Conservation (phyloP, 1,139 yeast species). For the Nakaseomyces sp. region DNA sequence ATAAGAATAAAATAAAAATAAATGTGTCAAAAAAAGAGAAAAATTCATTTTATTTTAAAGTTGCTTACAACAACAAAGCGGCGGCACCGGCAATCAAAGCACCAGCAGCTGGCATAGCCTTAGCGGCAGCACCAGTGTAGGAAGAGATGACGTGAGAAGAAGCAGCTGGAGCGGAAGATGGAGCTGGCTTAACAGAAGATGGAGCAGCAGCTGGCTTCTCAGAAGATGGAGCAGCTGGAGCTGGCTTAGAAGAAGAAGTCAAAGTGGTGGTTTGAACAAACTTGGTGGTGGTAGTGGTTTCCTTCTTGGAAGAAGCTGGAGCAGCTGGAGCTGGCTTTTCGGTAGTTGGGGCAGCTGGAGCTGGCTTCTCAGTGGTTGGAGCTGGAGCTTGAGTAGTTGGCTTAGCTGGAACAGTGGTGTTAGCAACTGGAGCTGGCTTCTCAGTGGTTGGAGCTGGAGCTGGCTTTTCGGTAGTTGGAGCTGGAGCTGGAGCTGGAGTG, state of each 20-base stretch:
- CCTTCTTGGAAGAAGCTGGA: slow-evolving; percentile 6
- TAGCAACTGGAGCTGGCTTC: slow-evolving; percentile 4
- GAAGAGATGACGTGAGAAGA: slow-evolving; percentile 17
- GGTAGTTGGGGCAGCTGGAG: slow-evolving; percentile 10
- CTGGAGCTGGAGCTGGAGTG: slow-evolving; percentile 8
- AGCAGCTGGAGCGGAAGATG: slow-evolving; percentile 11
- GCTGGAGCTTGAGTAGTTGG: slow-evolving; percentile 5
- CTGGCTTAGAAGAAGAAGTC: slow-evolving; percentile 7
- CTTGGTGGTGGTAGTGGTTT: slow-evolving; percentile 6
- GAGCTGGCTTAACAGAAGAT: slow-evolving; percentile 9
- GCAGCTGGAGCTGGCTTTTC: slow-evolving; percentile 9
- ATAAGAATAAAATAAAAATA: background rate
- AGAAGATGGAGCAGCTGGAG: slow-evolving; percentile 8
- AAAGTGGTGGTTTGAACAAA: slow-evolving; percentile 6
- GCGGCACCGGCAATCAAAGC: slow-evolving; percentile 35
- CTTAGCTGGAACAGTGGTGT: slow-evolving; percentile 2
- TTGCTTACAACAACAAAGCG: slow-evolving; percentile 32
- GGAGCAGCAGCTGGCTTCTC: slow-evolving; percentile 7
- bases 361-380: slow-evolving; percentile 9
- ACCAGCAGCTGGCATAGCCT: slow-evolving; percentile 34
- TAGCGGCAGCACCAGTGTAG: slow-evolving; percentile 32
- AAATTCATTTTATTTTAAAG: slow-evolving; percentile 5
- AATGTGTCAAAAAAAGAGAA: background rate
- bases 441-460: slow-evolving; percentile 8
- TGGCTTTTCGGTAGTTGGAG: slow-evolving; percentile 5